phyloP scores from a whole-genome alignment of 1,284 basidiomycete species.

The Grifola frondosa region DNA sequence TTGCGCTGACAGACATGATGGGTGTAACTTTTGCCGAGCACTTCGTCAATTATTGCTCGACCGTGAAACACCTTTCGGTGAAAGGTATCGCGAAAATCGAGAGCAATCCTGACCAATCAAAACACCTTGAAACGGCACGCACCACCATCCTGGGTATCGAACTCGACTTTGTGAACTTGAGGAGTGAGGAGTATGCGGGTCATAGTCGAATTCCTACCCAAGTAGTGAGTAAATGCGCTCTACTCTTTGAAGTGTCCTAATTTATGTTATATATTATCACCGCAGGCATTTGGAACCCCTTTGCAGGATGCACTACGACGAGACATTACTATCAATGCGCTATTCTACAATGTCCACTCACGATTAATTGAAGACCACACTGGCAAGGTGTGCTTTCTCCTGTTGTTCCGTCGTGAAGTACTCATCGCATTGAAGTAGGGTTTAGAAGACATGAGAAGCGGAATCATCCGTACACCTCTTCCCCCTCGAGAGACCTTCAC shows the following conservation, averaged over 20 bases:
- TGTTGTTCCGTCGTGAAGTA: not conserved
- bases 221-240: conserved; percentile 66
- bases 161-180: conserved; percentile 93
- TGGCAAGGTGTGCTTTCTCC: conserved; percentile 53
- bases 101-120: conserved; percentile 96
- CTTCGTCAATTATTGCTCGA: conserved; percentile 69
- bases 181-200: conserved; percentile 89
- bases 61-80: conserved; percentile 52
- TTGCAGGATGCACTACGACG: conserved; percentile 88
- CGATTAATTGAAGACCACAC: conserved; percentile 90
- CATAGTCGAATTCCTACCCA: conserved; percentile 87
- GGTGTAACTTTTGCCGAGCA: conserved; percentile 87
- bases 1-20: conserved; percentile 89
- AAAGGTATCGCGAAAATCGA: conserved; percentile 80
- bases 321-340: conserved; percentile 94
- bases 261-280: not conserved
- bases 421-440: conserved; percentile 52
- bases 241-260: not conserved
- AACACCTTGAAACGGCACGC: conserved; percentile 97
- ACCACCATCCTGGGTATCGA: conserved; percentile 82
- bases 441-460: conserved; percentile 76
- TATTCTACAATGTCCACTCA: conserved; percentile 96
- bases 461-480: conserved; percentile 88
- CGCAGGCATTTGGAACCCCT: conserved; percentile 89
- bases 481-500: conserved; percentile 86